These are phyloP conservation scores for Pseudonectria buxi DNA, from an alignment of 2,329 filamentous ascomycete genomes.

Conservation along the genomic window DNA sequence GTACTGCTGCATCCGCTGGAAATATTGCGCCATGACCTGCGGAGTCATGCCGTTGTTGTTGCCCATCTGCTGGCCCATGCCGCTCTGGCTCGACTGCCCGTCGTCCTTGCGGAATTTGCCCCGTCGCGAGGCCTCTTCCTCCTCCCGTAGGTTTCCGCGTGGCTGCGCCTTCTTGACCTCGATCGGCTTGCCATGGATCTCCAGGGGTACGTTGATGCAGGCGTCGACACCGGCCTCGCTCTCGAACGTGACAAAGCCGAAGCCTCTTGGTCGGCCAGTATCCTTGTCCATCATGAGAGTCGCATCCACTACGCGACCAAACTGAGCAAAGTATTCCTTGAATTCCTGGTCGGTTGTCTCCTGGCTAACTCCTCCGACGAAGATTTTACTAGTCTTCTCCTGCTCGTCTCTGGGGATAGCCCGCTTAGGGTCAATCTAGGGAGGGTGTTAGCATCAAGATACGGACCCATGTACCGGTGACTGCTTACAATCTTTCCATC, in stretches of 20 bases:
- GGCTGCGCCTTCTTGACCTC: conserved; percentile 98
- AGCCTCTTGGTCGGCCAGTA: conserved; percentile 90
- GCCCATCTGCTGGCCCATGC: conserved; percentile 37
- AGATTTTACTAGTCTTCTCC: conserved; percentile 97
- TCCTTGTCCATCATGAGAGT: conserved; percentile 99
- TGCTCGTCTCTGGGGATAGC: conserved; percentile 97
- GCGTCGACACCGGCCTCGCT: conserved; percentile 91
- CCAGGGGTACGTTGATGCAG: conserved; percentile 74
- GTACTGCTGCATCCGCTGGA: conserved; percentile 97
- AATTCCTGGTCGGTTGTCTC: conserved; percentile 96
- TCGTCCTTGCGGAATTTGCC: conserved; percentile 53
- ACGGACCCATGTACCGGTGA: background rate
- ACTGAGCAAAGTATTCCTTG: conserved; percentile 93
- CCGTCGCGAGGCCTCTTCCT: conserved; percentile 65
- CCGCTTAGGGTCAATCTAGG: conserved; percentile 91
- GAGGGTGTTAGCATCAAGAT: conserved; percentile 13
- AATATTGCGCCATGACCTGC: conserved; percentile 97
- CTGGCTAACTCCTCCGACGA: conserved; percentile 94
- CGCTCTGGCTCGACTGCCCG: conserved; percentile 35
- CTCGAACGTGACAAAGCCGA: conserved; percentile 98
- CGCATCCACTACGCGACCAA: conserved; percentile 91
- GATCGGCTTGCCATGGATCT: conserved; percentile 92
- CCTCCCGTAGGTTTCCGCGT: conserved; percentile 85
- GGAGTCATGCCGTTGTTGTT: conserved; percentile 71
- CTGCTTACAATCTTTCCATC: conserved; percentile 92